Evolutionary conservation across 768 basidiomycete species (phyloP).

Genomic region (Boletus rubroflammeus): DNA sequence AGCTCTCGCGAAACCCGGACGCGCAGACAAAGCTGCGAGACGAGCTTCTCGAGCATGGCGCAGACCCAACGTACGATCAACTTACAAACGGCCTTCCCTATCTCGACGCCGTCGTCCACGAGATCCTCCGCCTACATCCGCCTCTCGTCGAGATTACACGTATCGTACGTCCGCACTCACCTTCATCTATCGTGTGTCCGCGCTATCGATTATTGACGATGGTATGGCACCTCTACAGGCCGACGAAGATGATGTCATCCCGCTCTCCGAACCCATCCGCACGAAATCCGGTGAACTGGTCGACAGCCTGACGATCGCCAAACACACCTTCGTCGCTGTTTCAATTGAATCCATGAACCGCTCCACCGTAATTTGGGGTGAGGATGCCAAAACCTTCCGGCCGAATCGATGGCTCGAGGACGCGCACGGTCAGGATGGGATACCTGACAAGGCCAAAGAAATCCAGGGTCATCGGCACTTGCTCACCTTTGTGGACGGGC

Average conservation of each 20-base stretch:
- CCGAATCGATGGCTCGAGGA: too few species aligned
- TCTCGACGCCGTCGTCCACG: constrained; percentile 48
- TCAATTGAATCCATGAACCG: too few species aligned
- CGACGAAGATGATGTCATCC: constrained; percentile 52
- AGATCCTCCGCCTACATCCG: constrained; percentile 32
- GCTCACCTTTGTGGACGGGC: too few species aligned
- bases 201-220: neutral
- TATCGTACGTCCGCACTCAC: neutral
- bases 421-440: too few species aligned
- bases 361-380: too few species aligned
- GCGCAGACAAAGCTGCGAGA: constrained; percentile 42
- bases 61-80: constrained; percentile 53
- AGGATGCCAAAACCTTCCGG: too few species aligned
- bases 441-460: too few species aligned
- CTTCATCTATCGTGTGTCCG: neutral
- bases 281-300: constrained; percentile 38
- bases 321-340: too few species aligned
- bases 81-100: constrained; percentile 47
- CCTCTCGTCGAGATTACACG: neutral
- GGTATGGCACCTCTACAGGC: constrained; percentile 30
- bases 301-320: constrained; percentile 14
- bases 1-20: neutral
- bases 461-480: too few species aligned
- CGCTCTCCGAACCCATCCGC: constrained; percentile 46
- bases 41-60: constrained; percentile 41